phyloP scores from a whole-genome alignment of 208 protist species.

The Histomonas meleagridis region DNA sequence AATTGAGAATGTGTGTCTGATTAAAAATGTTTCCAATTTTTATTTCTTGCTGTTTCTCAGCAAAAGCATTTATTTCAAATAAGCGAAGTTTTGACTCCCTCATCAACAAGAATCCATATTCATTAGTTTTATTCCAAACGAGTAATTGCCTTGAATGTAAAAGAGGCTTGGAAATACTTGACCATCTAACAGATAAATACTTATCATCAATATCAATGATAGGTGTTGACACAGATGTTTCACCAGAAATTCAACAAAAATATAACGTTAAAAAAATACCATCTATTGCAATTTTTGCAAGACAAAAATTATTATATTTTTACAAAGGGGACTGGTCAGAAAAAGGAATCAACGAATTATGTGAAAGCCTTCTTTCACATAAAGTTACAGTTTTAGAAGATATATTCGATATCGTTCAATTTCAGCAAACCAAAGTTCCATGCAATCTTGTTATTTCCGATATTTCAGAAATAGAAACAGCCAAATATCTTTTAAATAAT shows the following conservation, averaged over 20 bases:
- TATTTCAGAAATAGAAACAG: neutral
- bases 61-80: too few species aligned
- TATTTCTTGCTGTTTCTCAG: too few species aligned
- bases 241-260: neutral
- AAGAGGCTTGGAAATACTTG: neutral
- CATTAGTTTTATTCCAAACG: neutral
- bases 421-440: neutral
- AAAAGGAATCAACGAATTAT: neutral
- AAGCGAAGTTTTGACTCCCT: neutral
- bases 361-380: neutral
- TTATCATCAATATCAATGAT: neutral
- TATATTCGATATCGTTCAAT: neutral
- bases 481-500: neutral
- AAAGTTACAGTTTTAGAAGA: neutral
- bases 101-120: neutral
- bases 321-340: neutral
- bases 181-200: neutral
- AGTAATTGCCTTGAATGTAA: neutral
- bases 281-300: neutral
- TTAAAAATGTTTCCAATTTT: too few species aligned
- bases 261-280: neutral
- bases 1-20: too few species aligned
- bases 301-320: neutral
- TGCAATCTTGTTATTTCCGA: neutral
- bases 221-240: neutral